Conservation (phyloP, 768 basidiomycete genomes). For the Baorangia bicolor region DNA sequence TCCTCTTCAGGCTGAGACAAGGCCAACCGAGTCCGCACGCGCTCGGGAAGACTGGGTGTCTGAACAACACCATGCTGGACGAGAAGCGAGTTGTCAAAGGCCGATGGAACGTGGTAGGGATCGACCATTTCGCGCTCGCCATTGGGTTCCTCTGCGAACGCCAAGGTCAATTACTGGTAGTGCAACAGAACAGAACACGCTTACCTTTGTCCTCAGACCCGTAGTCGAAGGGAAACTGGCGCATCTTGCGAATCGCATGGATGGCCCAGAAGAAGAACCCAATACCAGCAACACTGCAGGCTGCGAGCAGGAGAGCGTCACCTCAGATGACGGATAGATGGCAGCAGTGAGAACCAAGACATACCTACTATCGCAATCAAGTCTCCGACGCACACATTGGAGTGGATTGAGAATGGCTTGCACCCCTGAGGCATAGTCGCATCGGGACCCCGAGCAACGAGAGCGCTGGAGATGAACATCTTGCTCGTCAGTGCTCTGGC, state of each 20-base stretch:
- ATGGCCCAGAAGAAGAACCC: constrained; percentile 22
- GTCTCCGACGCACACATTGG: constrained; percentile 24
- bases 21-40: constrained; percentile 9
- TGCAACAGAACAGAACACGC: neutral
- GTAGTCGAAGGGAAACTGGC: constrained; percentile 8
- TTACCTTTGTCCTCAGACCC: neutral
- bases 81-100: neutral
- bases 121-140: neutral
- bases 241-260: constrained; percentile 23
- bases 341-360: neutral
- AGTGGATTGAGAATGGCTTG: constrained; percentile 4
- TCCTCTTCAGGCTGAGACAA: constrained; percentile 1
- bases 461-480: constrained; percentile 1
- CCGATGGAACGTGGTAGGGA: neutral
- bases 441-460: neutral
- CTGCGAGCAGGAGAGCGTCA: neutral
- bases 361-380: constrained; percentile 23
- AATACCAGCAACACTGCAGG: constrained; percentile 17
- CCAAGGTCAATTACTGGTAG: neutral
- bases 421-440: constrained; percentile 2
- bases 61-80: constrained; percentile 3
- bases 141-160: neutral
- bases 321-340: neutral
- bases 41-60: constrained; percentile 5
- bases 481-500: neutral